These are phyloP conservation scores for Moringa oleifera DNA, from an alignment of 345 rosid genomes.

Conservation along the genomic window DNA sequence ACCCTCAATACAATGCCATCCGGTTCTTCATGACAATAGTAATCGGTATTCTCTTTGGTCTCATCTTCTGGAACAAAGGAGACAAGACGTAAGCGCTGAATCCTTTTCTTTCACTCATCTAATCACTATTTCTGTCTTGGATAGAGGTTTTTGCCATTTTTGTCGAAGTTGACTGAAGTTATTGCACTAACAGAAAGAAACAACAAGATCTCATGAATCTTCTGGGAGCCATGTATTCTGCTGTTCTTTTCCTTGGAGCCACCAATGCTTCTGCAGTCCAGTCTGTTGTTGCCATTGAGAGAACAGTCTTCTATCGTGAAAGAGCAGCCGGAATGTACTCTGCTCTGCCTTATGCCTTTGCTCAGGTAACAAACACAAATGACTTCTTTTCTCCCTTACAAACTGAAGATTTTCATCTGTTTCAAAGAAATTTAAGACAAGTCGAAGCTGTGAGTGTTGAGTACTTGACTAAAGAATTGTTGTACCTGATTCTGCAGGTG, in stretches of 20 bases:
- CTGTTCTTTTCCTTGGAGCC: constrained; percentile 58
- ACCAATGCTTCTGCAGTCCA: constrained; percentile 59
- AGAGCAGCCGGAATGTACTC: constrained; percentile 91
- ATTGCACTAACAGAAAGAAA: constrained; percentile 25
- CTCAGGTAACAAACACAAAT: constrained; percentile 41
- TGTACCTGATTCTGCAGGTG: constrained; percentile 39
- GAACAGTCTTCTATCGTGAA: constrained; percentile 84
- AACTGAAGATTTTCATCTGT: neutral
- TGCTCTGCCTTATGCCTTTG: constrained; percentile 68
- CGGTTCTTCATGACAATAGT: constrained; percentile 53
- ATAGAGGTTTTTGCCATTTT: neutral
- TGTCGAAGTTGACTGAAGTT: neutral
- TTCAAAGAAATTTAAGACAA: no score
- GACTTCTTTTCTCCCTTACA: no score
- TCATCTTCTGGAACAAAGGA: constrained; percentile 77
- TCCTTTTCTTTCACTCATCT: neutral
- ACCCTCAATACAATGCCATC: constrained; percentile 72
- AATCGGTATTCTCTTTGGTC: constrained; percentile 56
- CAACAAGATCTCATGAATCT: constrained; percentile 62
- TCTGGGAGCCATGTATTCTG: constrained; percentile 71
- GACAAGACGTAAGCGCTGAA: constrained; percentile 33
- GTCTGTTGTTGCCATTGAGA: constrained; percentile 56
- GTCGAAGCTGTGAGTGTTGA: neutral
- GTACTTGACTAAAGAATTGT: constrained; percentile 1
- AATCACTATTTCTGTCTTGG: neutral